These are phyloP conservation scores for Cyphellophora europaea DNA, from an alignment of 2,329 filamentous ascomycete genomes.

Conservation along the genomic window DNA sequence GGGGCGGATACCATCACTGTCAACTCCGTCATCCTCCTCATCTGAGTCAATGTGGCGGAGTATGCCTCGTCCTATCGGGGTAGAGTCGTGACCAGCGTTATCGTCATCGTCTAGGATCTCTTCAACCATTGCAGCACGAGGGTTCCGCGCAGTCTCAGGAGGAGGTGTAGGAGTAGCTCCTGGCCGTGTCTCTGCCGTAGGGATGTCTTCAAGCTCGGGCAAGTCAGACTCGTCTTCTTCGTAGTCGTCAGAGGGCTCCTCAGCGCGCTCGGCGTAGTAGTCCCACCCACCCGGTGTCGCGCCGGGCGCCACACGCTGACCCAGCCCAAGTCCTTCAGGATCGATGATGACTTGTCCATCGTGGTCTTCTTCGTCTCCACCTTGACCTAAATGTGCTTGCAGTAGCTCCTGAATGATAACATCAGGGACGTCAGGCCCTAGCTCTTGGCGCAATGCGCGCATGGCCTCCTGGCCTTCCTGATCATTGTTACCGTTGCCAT, in stretches of 20 bases:
- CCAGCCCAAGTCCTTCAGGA: slow-evolving; percentile 7
- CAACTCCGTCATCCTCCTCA: slow-evolving; percentile 7
- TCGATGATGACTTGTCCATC: slow-evolving; percentile 8
- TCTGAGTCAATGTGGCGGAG: slow-evolving; percentile 15
- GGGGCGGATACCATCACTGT: not conserved
- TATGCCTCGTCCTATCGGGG: slow-evolving; percentile 3
- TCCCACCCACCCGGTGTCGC: slow-evolving; percentile 16
- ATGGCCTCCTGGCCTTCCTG: slow-evolving; percentile 16
- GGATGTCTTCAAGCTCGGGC: slow-evolving; percentile 14
- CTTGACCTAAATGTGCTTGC: slow-evolving; percentile 12
- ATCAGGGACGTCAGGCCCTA: slow-evolving; percentile 13
- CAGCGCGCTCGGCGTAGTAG: slow-evolving; percentile 13
- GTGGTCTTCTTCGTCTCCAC: too few species aligned
- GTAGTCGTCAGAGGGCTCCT: slow-evolving; percentile 6
- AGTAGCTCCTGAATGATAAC: slow-evolving; percentile 15
- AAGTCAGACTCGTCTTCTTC: slow-evolving; percentile 9
- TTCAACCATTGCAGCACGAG: slow-evolving; percentile 16
- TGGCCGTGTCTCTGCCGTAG: slow-evolving; percentile 2
- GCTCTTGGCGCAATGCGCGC: slow-evolving; percentile 11
- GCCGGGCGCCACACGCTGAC: not conserved
- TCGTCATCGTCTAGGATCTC: slow-evolving; percentile 13
- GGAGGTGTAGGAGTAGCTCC: not conserved
- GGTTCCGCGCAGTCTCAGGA: slow-evolving; percentile 5
- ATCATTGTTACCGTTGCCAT: too few species aligned
- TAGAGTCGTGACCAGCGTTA: not conserved